Conservation (phyloP, 2,329 filamentous ascomycete species). For the Monilinia aucupariae region DNA sequence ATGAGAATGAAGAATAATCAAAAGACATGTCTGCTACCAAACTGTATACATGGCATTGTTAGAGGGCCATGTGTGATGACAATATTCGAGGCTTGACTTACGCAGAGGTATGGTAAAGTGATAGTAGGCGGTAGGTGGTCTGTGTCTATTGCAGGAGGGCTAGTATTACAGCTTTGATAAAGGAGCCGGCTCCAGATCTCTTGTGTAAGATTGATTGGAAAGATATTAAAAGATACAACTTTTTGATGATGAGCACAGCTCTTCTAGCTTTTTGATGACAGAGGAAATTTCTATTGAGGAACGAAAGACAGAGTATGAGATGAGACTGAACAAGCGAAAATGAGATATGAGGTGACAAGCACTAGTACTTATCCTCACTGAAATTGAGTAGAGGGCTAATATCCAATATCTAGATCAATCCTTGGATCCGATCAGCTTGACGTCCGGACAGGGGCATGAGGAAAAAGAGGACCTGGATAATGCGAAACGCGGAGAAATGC, state of each 20-base stretch:
- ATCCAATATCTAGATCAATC: conserved; percentile 13
- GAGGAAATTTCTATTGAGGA: conserved; percentile 27
- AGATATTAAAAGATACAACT: conserved; percentile 30
- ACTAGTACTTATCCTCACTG: conserved; percentile 32
- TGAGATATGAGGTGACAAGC: conserved; percentile 13
- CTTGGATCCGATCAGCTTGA: neutral
- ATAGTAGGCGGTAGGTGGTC: conserved; percentile 3
- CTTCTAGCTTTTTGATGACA: conserved; percentile 29
- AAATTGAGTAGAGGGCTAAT: conserved; percentile 14
- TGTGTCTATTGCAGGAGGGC: conserved; percentile 29
- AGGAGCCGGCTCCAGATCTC: conserved; percentile 33
- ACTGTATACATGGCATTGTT: conserved; percentile 37
- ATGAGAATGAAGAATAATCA: conserved; percentile 52
- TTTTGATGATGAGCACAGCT: conserved; percentile 29
- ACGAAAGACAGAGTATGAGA: conserved; percentile 30
- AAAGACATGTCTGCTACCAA: conserved; percentile 56
- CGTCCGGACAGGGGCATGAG: neutral
- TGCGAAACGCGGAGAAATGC: conserved; percentile 32
- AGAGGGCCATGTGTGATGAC: conserved; percentile 1
- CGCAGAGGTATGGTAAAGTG: conserved; percentile 21
- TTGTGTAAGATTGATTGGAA: conserved; percentile 23
- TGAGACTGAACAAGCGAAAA: conserved; percentile 23
- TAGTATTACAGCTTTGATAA: conserved; percentile 26
- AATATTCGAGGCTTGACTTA: conserved; percentile 21
- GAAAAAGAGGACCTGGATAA: conserved; percentile 22